Evolutionary conservation across 169 alveolate genomes (phyloP), one percentile per base, ranked within the genome.

Genomic region (Miamiensis avidus): DNA sequence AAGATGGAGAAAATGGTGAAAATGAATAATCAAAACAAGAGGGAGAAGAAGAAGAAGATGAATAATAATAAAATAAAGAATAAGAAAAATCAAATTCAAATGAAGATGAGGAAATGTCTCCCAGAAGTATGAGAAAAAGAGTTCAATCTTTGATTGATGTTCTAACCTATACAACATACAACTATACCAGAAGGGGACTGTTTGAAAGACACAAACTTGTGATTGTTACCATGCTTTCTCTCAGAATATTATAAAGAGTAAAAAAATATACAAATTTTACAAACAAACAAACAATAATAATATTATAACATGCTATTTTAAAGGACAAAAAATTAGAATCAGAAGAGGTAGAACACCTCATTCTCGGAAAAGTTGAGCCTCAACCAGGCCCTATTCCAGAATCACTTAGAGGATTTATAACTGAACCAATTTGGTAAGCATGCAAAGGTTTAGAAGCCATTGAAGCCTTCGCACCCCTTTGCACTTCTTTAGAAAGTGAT

Each of bases 121-220:
- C 93, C 31, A 78, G 89, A 76, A 76, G 91, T 0, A 78, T 92
- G 31, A 87, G 83, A 32, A 88, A 88, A 83, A 94, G 99, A 73
- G 99, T 98, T 49, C 94, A 94, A 69, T 93, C 93, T 82, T 94
- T 98, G 16, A 92, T 89, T 86, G 98, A 96, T 77, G 83, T 96
- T 65, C 95, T 98, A 81, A 97, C 99, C 31, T 96, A 91, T 83
- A 96, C 96, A 79, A 95, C 97, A 82, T 98, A 96, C 96, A 85
- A 88, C 91, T 98, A 97, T 90, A 97, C 97, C 28, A 89, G 95
- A 25, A 94, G 99, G 89, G 99, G 99, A 29, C 96, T 97, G 25
- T 95, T 98, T 83, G 99, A 97, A 79, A 92, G 95, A 65, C 99
- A 98, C 91, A 98, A 98, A 94, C 93, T 98, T 75, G 96, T 97